A percentile compares a stretch with the other conserved stretches of the same genome.
phyloP scores from a whole-genome alignment of 306 rosid genomes.

The Rosa chinensis region DNA sequence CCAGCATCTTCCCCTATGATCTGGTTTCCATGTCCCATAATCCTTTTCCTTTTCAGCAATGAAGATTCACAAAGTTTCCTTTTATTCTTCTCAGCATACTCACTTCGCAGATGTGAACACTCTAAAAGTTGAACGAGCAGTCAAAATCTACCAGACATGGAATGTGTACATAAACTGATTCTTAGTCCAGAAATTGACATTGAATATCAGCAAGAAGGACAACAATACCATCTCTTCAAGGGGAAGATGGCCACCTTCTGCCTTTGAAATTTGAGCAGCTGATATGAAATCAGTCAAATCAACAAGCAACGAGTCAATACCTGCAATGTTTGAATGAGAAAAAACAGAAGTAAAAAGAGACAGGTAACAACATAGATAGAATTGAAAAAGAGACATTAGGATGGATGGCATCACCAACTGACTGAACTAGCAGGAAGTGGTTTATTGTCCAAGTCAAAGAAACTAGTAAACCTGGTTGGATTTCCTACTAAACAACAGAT shows the following conservation, averaged over 20 bases:
- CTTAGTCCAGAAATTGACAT: not conserved
- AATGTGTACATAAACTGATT: not conserved
- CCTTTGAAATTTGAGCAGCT: conserved; percentile 75
- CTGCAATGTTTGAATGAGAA: conserved; percentile 34
- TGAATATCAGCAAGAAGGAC: not conserved
- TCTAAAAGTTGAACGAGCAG: conserved; percentile 38
- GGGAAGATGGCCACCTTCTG: conserved; percentile 53
- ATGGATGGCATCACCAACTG: not conserved
- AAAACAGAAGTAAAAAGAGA: conserved; percentile 4
- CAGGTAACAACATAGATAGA: too few relatives aligned
- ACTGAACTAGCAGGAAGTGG: not conserved
- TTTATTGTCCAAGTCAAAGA: too few relatives aligned
- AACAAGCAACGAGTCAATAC: conserved; percentile 49
- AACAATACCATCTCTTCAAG: conserved; percentile 59
- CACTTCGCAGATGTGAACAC: conserved; percentile 37
- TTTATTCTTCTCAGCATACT: conserved; percentile 32
- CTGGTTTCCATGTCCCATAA: conserved; percentile 34
- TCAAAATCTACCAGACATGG: not conserved
- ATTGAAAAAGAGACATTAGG: too few relatives aligned
- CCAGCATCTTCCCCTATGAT: conserved; percentile 58
- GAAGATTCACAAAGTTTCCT: conserved; percentile 51
- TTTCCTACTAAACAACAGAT: not conserved
- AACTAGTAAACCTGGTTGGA: not conserved
- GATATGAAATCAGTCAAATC: conserved; percentile 72
- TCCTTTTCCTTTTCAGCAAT: conserved; percentile 56